Evolutionary conservation across 2,329 filamentous ascomycete genomes (phyloP), one percentile per base, ranked within the genome.

Genomic region (Talaromyces sp.): DNA sequence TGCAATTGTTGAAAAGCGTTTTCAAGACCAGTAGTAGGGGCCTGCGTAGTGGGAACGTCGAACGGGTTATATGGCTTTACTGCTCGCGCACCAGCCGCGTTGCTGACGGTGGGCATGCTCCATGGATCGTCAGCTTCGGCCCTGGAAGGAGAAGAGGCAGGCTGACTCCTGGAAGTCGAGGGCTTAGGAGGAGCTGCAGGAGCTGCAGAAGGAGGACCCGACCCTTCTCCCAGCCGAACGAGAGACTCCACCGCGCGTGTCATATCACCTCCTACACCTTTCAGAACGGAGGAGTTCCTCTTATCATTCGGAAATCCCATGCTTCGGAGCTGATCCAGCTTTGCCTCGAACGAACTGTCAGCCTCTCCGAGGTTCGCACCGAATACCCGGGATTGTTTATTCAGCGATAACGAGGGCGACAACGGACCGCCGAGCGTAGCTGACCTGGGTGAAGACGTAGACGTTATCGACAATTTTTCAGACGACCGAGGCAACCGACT

Each of bases 301-400:
- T 89, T 90, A 46, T 89, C 87, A 72, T 99, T 92, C 3, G 80
- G 81, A 70, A 99, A 99, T 0, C 95, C 95, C 92, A 98, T 96
- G 62, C 97, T 92, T 61, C 87, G 85, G 63, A 99, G 79, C 59
- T 86, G 87, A 2, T 82, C 81, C 73, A 98, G 77, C 74, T 98
- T 98, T 57, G 84, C 82, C 48, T 96, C 91, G 61, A 88, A 83
- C 68, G 69, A 80, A 64, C 60, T 76, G 69, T 63, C 71, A 42
- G 75, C 79, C 64, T 80, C 79, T 31, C 73, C 84, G 28, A 95
- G 80, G 54, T 85, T 87, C 11, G 87, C 86, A 3, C 90, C 90
- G 73, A 93, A 91, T 0, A 83, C 79, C 65, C 74, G 73, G 1
- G 72, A 74, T 35, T 67, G 69, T 52, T 73, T 71, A 62, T 70